These are phyloP conservation scores for Sclerotinia spermophila DNA, from an alignment of 2,329 filamentous ascomycete genomes.

Conservation along the genomic window DNA sequence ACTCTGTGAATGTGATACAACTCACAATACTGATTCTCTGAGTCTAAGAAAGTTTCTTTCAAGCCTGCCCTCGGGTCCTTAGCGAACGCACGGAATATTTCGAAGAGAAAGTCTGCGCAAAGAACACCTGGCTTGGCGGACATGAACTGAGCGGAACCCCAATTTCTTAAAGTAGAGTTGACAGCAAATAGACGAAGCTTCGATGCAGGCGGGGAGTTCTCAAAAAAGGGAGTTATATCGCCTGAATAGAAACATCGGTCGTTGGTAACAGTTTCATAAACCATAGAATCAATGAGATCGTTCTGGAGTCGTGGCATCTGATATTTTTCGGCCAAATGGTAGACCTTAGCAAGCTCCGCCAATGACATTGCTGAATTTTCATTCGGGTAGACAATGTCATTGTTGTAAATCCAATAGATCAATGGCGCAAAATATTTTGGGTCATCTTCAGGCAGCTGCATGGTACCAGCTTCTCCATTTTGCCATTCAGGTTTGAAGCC, in stretches of 20 bases:
- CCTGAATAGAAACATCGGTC: fast-evolving
- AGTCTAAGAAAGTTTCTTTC: not conserved
- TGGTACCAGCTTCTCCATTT: not conserved
- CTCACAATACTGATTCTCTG: not conserved
- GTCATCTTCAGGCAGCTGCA: slow-evolving; percentile 13
- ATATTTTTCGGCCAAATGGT: not conserved
- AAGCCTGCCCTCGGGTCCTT: not conserved
- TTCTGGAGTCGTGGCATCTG: slow-evolving; percentile 5
- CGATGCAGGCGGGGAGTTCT: not conserved
- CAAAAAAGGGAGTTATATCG: fast-evolving
- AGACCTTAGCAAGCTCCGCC: not conserved
- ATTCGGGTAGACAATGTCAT: not conserved
- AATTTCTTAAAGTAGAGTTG: not conserved
- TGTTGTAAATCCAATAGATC: slow-evolving; percentile 8
- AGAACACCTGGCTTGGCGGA: fast-evolving
- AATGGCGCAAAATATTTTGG: not conserved
- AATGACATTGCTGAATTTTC: no score
- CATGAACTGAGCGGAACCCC: fast-evolving
- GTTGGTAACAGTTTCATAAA: not conserved
- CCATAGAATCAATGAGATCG: not conserved
- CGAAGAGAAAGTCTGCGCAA: not conserved
- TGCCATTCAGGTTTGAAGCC: slow-evolving; percentile 20
- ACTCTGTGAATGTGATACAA: not conserved
- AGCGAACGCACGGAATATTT: not conserved
- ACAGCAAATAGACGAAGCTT: not conserved